Evolutionary conservation across 2,329 filamentous ascomycete species (phyloP).

Genomic region (Apiospora arundinis): DNA sequence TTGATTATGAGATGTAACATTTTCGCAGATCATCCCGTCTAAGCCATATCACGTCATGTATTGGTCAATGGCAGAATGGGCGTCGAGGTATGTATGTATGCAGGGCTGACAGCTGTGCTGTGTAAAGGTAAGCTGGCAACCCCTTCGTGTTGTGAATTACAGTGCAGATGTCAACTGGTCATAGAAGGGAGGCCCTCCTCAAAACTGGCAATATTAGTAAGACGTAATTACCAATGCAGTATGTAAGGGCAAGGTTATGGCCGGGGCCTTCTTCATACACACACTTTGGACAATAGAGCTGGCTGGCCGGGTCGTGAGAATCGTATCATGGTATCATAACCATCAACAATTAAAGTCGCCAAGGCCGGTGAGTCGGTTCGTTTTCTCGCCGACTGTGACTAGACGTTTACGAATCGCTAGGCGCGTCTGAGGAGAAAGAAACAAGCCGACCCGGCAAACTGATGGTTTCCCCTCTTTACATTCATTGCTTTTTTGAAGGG

Average conservation of each 20-base stretch:
- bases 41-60: neutral
- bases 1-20: neutral
- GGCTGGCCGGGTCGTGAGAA: no score
- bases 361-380: neutral
- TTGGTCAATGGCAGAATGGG: neutral
- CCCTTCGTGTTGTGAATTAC: neutral
- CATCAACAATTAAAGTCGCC: neutral
- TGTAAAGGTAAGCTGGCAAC: neutral
- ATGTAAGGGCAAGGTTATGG: neutral
- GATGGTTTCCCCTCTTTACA: neutral
- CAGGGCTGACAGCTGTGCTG: neutral
- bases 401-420: slow-evolving; percentile 5
- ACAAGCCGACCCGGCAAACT: neutral
- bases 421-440: neutral
- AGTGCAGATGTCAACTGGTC: neutral
- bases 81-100: neutral
- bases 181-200: neutral
- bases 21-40: neutral
- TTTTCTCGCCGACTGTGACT: neutral
- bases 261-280: neutral
- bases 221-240: neutral
- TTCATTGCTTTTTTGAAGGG: neutral
- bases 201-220: neutral
- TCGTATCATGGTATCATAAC: neutral
- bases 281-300: neutral